Conservation (phyloP, 768 basidiomycete species). For the Leccinellum luteum region DNA sequence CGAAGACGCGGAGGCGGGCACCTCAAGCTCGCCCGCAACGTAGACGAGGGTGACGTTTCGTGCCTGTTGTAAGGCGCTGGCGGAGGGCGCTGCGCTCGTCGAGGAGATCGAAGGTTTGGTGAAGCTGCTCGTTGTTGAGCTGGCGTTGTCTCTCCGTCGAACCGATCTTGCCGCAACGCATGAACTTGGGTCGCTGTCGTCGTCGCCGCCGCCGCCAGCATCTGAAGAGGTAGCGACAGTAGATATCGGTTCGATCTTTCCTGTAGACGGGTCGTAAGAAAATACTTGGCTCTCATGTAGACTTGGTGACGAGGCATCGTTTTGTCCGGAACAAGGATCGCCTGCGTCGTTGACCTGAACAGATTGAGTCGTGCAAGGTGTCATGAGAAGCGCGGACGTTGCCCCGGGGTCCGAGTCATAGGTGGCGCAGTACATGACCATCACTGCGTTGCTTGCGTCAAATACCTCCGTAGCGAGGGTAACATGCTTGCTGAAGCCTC, state of each 20-base stretch:
- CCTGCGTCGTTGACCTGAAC: neutral
- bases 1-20: conserved; percentile 11
- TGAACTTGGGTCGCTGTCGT: neutral
- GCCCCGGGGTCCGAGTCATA: conserved; percentile 51
- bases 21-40: conserved; percentile 37
- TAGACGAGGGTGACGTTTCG: conserved; percentile 54
- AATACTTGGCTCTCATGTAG: conserved; percentile 56
- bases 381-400: conserved; percentile 50
- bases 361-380: conserved; percentile 35
- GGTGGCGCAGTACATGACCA: conserved; percentile 55
- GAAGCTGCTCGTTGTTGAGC: conserved; percentile 8
- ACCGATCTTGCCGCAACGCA: conserved; percentile 10
- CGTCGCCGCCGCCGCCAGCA: conserved; percentile 2
- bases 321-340: conserved; percentile 10
- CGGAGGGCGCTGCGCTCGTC: conserved; percentile 11
- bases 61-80: conserved; percentile 12
- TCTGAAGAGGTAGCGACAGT: conserved; percentile 29
- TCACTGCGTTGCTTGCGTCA: conserved; percentile 33
- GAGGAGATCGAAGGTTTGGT: conserved; percentile 15
- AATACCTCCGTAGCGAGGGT: conserved; percentile 45
- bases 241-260: conserved; percentile 56
- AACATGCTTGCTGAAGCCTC: conserved; percentile 32
- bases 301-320: conserved; percentile 6
- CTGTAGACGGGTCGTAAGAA: conserved; percentile 47
- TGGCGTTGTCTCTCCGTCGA: conserved; percentile 9